These are phyloP conservation scores for Toxicodendron radicans DNA, from an alignment of 345 rosid genomes.

Conservation along the genomic window DNA sequence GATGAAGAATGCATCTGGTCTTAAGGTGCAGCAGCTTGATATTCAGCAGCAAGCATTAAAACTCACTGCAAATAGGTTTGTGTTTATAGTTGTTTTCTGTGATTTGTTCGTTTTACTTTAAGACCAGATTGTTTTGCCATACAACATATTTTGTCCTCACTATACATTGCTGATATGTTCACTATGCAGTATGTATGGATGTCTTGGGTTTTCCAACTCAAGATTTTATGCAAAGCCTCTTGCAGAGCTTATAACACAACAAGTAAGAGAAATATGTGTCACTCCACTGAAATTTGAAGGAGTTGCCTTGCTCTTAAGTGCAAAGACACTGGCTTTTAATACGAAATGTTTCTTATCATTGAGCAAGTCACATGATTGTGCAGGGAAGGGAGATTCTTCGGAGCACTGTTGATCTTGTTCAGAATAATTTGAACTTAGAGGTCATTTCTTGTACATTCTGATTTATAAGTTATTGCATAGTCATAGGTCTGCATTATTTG, in stretches of 20 bases:
- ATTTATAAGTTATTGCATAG: conserved; percentile 18
- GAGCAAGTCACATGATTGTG: conserved; percentile 21
- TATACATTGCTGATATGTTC: conserved; percentile 23
- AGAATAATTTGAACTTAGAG: conserved; percentile 88
- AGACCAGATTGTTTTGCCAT: not conserved
- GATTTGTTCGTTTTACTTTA: not conserved
- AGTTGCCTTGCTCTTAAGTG: conserved; percentile 3
- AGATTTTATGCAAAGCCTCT: conserved; percentile 98
- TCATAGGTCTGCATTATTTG: conserved; percentile 21
- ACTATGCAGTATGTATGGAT: conserved; percentile 92
- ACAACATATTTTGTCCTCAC: not conserved
- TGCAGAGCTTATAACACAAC: conserved; percentile 93
- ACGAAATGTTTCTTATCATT: conserved; percentile 13
- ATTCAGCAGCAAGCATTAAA: conserved; percentile 97
- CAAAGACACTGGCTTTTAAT: conserved; percentile 8
- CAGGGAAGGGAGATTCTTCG: conserved; percentile 99
- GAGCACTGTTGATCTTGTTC: conserved; percentile 94
- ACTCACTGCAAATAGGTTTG: conserved; percentile 95
- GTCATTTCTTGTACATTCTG: conserved; percentile 36
- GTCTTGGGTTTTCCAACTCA: conserved; percentile 97
- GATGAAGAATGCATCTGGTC: conserved; percentile 86
- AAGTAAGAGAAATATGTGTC: conserved; percentile 45
- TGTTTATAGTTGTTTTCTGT: conserved; percentile 18
- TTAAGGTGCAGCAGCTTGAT: conserved; percentile 82
- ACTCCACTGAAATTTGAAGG: conserved; percentile 10